phyloP scores from a whole-genome alignment of 345 rosid species.

The Syzygium jambos region DNA sequence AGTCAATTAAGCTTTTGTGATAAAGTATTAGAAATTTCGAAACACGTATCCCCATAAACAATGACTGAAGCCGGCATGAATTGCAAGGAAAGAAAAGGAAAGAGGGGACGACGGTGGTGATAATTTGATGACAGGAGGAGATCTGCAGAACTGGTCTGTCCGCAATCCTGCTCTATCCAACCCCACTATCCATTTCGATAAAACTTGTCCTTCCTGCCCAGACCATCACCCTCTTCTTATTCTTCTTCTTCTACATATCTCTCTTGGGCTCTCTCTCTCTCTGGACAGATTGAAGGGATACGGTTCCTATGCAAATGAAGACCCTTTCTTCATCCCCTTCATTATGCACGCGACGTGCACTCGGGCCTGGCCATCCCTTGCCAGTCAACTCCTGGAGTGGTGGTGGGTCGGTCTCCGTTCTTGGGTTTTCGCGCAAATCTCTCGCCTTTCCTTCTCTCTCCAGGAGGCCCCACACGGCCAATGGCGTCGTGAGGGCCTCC shows the following conservation, averaged over 20 bases:
- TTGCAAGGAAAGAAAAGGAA: not conserved
- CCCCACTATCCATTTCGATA: not conserved
- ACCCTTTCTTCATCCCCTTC: constrained; percentile 15
- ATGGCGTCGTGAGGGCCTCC: constrained; percentile 43
- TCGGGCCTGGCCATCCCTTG: constrained; percentile 13
- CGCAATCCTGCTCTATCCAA: constrained; percentile 6
- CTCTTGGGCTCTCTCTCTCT: not conserved
- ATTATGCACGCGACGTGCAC: constrained; percentile 15
- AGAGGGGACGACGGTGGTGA: not conserved
- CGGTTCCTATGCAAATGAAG: constrained; percentile 16
- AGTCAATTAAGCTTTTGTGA: too few species aligned
- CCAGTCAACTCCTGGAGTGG: constrained; percentile 8
- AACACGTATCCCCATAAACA: not conserved
- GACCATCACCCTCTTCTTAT: not conserved
- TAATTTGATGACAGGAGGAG: not conserved
- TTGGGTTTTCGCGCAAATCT: constrained; percentile 39
- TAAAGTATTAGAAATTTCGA: too few species aligned
- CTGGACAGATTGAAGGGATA: not conserved
- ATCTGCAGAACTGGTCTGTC: not conserved
- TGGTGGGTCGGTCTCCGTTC: constrained; percentile 41
- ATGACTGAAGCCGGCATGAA: not conserved
- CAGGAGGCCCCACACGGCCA: constrained; percentile 8
- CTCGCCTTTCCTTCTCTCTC: constrained; percentile 19
- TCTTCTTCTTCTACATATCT: not conserved
- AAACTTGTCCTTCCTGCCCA: constrained; percentile 7